Base-by-base conservation (phyloP, 805 yeast species). In the Kazachstania taianensis region DNA sequence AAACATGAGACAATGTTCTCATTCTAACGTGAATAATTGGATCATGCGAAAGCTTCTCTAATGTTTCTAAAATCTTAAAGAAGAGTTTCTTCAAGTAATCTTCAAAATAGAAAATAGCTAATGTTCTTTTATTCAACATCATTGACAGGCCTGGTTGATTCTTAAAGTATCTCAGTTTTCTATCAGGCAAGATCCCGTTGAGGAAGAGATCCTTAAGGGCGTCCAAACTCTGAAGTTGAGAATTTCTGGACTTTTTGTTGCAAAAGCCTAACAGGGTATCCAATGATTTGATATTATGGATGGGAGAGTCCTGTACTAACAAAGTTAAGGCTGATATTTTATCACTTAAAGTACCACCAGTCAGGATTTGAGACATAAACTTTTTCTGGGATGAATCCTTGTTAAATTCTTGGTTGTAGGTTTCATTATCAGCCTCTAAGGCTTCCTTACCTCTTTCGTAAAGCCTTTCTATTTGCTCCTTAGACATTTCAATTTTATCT, bases 301-400 rank as follows among this genome's bases (percentile, higher is more conserved):
- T 56, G 5, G 98, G 98, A 2, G 96, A 87, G 63, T 92, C 97
- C 56, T 92, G 97, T 32, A 87, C 73, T 54, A 92, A 67, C 54
- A 92, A 73, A 1, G 98, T 89, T 53, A 92, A 69, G 0, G 98
- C 96, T 32, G 95, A 83, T 37, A 92, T 82, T 63, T 92, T 86
- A 78, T 92, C 98, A 49, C 77, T 80, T 49, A 89, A 69, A 0
- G 98, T 92, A 82, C 98, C 98, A 46, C 76, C 80, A 5, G 86
- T 70, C 50, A 92, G 71, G 47, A 92, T 80, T 60, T 89, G 94
- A 1, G 89, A 72, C 67, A 85, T 74, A 58, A 89, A 89, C 67
- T 83, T 80, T 55, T 75, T 78, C 64, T 82, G 96, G 5, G 94
- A 81, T 27, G 80, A 75, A 38, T 78, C 72, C 44, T 76, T 76